Conservation (phyloP, 352 stramenopile species). For the Globisporangium yorkense region DNA sequence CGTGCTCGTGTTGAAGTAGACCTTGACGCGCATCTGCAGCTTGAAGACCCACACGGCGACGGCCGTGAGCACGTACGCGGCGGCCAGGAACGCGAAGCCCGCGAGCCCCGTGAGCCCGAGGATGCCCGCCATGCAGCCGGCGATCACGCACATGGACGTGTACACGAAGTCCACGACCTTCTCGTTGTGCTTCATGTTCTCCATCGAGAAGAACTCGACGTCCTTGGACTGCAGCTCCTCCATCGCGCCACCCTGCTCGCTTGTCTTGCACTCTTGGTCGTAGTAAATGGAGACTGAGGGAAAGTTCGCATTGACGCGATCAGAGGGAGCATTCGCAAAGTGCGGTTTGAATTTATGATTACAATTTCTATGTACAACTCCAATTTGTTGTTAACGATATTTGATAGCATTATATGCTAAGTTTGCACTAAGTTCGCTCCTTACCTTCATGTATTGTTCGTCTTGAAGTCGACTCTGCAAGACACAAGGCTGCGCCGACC, state of each 20-base stretch:
- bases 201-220: slow-evolving; percentile 85
- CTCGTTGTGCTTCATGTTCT: slow-evolving; percentile 84
- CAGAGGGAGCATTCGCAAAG: no score
- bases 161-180: slow-evolving; percentile 71
- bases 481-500: no score
- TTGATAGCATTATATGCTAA: no score
- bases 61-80: slow-evolving; percentile 62
- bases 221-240: slow-evolving; percentile 65
- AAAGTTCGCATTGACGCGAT: no score
- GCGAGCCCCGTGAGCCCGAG: slow-evolving; percentile 66
- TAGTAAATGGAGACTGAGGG: no score
- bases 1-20: slow-evolving; percentile 77
- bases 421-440: no score
- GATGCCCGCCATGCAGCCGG: slow-evolving; percentile 77
- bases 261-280: no score
- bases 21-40: slow-evolving; percentile 64
- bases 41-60: slow-evolving; percentile 63
- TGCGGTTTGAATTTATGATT: no score
- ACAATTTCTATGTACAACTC: no score
- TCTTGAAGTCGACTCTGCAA: no score
- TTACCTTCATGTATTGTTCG: no score
- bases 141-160: slow-evolving; percentile 81
- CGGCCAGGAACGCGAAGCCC: slow-evolving; percentile 69
- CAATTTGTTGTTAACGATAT: no score
- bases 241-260: slow-evolving; percentile 20